Conservation (phyloP, 2,329 filamentous ascomycete species). For the Drechmeria coniospora region DNA sequence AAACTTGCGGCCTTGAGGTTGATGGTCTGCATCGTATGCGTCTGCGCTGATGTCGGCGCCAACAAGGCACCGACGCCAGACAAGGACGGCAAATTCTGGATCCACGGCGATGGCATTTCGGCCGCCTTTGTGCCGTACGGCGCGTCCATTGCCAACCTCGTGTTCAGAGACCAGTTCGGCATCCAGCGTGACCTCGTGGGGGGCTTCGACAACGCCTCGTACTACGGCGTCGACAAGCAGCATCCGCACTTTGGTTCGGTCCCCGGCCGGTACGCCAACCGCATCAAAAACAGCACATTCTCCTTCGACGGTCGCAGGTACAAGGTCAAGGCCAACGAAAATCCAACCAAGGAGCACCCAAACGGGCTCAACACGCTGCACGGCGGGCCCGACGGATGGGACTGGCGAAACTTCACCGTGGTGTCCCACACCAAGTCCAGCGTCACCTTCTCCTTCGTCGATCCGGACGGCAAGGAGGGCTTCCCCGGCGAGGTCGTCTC, state of each 20-base stretch:
- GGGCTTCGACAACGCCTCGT: slow-evolving; percentile 61
- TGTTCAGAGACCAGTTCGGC: slow-evolving; percentile 54
- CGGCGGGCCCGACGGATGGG: slow-evolving; percentile 57
- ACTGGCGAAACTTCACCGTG: slow-evolving; percentile 65
- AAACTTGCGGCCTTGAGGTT: slow-evolving; percentile 6
- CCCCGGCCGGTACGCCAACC: slow-evolving; percentile 65
- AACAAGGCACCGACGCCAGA: slow-evolving; percentile 25
- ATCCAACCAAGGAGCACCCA: slow-evolving; percentile 33
- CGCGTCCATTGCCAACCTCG: slow-evolving; percentile 55
- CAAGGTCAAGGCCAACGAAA: slow-evolving; percentile 47
- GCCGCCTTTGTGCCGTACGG: slow-evolving; percentile 61
- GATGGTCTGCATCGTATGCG: too few relatives aligned
- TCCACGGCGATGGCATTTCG: slow-evolving; percentile 49
- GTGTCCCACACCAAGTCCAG: slow-evolving; percentile 48
- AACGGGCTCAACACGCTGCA: slow-evolving; percentile 50
- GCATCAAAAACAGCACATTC: slow-evolving; percentile 65
- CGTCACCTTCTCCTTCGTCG: slow-evolving; percentile 62
- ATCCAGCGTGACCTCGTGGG: slow-evolving; percentile 54
- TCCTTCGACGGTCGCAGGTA: slow-evolving; percentile 47
- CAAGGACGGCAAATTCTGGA: slow-evolving; percentile 54
- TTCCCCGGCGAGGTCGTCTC: slow-evolving; percentile 66
- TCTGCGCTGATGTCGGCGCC: slow-evolving; percentile 6
- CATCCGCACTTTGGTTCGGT: slow-evolving; percentile 61
- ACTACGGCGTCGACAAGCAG: slow-evolving; percentile 47
- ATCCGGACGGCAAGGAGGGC: slow-evolving; percentile 57